A percentile compares a stretch with the other conserved stretches of the same genome.
phyloP scores from a whole-genome alignment of 2,329 filamentous ascomycete species.

The Colletotrichum lini region DNA sequence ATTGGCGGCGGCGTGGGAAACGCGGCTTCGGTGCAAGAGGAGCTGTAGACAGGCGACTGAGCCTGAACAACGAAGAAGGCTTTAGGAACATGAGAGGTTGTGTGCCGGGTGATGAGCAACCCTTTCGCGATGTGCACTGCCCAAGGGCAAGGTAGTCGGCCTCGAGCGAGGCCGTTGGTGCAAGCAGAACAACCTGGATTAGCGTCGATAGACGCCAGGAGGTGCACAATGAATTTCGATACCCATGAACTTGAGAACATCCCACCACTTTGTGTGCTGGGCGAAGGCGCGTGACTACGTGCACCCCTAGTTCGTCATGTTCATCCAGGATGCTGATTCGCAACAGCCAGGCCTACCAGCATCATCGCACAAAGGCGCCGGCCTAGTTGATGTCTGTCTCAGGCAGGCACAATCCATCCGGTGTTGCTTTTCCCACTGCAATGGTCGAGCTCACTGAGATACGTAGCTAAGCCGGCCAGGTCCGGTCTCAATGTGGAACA shows the following conservation, averaged over 20 bases:
- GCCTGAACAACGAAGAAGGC: neutral
- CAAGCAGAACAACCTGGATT: neutral
- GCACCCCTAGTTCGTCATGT: too few relatives aligned
- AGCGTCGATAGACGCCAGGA: neutral
- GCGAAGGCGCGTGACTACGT: neutral
- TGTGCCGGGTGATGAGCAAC: neutral
- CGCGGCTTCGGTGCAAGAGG: conserved; percentile 11
- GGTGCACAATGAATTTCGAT: neutral
- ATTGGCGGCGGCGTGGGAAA: conserved; percentile 68
- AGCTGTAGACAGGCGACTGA: neutral
- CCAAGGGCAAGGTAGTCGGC: neutral
- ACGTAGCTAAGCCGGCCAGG: too few relatives aligned
- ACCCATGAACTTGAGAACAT: neutral
- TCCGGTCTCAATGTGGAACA: too few relatives aligned
- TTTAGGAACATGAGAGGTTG: neutral
- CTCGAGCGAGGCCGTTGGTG: neutral
- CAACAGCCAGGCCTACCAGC: neutral
- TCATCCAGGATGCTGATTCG: neutral
- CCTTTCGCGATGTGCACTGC: neutral
- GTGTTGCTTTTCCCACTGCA: neutral
- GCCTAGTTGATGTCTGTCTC: neutral
- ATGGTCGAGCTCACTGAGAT: neutral
- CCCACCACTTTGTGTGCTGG: neutral
- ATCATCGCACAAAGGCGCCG: neutral
- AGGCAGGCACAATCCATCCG: neutral